phyloP scores from a whole-genome alignment of 495 filamentous ascomycete genomes.

The Daldinia caldariorum region DNA sequence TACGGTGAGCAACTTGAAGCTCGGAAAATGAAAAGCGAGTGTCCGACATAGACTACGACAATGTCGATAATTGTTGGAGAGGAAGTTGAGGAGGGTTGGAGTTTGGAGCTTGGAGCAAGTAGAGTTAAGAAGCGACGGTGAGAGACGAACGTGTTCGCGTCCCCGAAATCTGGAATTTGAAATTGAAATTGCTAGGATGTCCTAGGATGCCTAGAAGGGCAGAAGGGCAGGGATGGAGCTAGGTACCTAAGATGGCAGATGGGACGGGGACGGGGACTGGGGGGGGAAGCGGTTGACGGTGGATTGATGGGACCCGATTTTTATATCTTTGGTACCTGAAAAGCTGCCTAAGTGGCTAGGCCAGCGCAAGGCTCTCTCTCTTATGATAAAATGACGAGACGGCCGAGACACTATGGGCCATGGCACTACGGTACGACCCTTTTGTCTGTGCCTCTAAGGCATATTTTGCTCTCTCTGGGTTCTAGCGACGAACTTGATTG shows the following conservation, averaged over 20 bases:
- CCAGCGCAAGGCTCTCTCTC: conserved; percentile 2
- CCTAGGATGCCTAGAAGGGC: conserved; percentile 37
- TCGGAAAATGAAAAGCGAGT: conserved; percentile 4
- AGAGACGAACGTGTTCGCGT: conserved; percentile 37
- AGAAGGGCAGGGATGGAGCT: conserved; percentile 15
- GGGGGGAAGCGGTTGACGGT: conserved; percentile 7
- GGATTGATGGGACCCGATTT: conserved; percentile 42
- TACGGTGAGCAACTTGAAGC: conserved; percentile 9
- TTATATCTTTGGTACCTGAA: conserved; percentile 37
- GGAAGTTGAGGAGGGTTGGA: conserved; percentile 20
- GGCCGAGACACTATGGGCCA: neutral
- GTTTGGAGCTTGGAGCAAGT: conserved; percentile 3
- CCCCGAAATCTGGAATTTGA: conserved; percentile 29
- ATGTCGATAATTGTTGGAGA: conserved; percentile 8
- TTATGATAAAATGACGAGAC: conserved; percentile 8
- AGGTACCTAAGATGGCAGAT: conserved; percentile 35
- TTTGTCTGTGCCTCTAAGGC: neutral
- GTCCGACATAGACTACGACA: conserved; percentile 7
- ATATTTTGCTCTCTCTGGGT: neutral
- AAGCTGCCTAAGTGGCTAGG: neutral
- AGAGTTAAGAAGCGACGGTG: conserved; percentile 24
- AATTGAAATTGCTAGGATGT: conserved; percentile 44
- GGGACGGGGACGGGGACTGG: conserved; percentile 32
- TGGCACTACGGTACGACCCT: neutral
- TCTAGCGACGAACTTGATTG: neutral